phyloP scores from a whole-genome alignment of 1,139 yeast genomes.

The Geotrichum macrosporum region DNA sequence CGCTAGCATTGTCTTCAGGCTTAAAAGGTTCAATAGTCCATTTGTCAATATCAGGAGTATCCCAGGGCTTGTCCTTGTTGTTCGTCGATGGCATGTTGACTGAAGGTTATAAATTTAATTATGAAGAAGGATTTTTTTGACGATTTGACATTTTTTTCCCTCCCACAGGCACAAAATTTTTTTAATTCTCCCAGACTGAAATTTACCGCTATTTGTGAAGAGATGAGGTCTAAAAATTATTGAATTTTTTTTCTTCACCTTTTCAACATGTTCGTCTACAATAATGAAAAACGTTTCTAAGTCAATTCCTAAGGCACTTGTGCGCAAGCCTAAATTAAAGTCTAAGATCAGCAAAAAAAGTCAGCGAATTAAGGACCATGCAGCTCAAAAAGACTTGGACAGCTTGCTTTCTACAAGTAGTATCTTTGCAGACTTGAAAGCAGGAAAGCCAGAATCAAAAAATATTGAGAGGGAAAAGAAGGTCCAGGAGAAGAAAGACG shows the following conservation, averaged over 20 bases:
- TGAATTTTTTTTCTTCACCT: slow-evolving; percentile 12
- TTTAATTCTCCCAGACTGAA: slow-evolving; percentile 4
- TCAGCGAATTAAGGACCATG: slow-evolving; percentile 27
- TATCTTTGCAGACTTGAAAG: slow-evolving; percentile 41
- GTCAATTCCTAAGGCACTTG: slow-evolving; percentile 12
- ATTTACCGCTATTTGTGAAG: slow-evolving; percentile 10
- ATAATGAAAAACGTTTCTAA: slow-evolving; percentile 16
- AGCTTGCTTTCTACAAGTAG: slow-evolving; percentile 34
- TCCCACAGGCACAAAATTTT: neutral
- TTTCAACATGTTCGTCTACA: neutral
- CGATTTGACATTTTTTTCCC: no score
- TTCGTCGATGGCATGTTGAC: slow-evolving; percentile 77
- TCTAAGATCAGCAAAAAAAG: slow-evolving; percentile 23
- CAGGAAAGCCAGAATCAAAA: slow-evolving; percentile 30
- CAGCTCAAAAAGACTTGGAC: slow-evolving; percentile 28
- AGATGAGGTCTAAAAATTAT: slow-evolving; percentile 18
- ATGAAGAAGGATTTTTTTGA: neutral
- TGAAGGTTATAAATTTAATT: neutral
- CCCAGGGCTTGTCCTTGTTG: slow-evolving; percentile 97
- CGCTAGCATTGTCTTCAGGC: slow-evolving; percentile 83
- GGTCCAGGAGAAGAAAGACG: slow-evolving; percentile 29
- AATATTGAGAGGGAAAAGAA: slow-evolving; percentile 37
- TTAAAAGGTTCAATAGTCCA: slow-evolving; percentile 88
- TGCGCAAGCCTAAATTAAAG: slow-evolving; percentile 17
- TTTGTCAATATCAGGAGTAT: slow-evolving; percentile 89